These are phyloP conservation scores for Ophiostoma ulmi DNA, from an alignment of 2,329 filamentous ascomycete genomes.

Conservation along the genomic window DNA sequence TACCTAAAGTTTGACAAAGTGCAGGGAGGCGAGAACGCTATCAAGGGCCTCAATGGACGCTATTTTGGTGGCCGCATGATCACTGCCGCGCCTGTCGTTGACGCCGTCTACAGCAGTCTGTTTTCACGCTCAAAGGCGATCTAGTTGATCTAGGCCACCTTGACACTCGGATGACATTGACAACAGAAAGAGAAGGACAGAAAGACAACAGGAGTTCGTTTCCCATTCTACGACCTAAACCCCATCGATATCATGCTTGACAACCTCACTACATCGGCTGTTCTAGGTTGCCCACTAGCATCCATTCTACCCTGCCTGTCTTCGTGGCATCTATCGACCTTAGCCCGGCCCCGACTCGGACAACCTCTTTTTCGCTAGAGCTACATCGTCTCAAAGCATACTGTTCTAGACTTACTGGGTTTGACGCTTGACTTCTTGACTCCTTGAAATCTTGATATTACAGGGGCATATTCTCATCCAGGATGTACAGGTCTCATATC, in stretches of 20 bases:
- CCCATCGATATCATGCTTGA: slow-evolving; percentile 9
- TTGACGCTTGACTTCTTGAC: slow-evolving; percentile 14
- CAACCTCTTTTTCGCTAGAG: background rate
- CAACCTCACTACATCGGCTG: slow-evolving; percentile 15
- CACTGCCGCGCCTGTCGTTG: slow-evolving; percentile 90
- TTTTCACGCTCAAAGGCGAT: slow-evolving; percentile 83
- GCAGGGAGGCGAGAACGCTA: slow-evolving; percentile 91
- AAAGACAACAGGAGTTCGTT: background rate
- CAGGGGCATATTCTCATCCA: slow-evolving; percentile 19
- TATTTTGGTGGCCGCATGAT: slow-evolving; percentile 93
- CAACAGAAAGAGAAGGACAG: slow-evolving; percentile 11
- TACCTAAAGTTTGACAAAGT: slow-evolving; percentile 98
- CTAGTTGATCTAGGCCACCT: slow-evolving; percentile 35
- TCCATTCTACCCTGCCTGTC: background rate
- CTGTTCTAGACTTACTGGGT: slow-evolving; percentile 8
- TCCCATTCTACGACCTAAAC: background rate
- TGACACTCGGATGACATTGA: background rate
- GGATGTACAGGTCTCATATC: slow-evolving; percentile 20
- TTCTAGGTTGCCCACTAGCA: background rate
- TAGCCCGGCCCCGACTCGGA: background rate
- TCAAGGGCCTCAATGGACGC: slow-evolving; percentile 94
- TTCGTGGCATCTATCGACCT: background rate
- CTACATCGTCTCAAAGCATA: slow-evolving; percentile 1
- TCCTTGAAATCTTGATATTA: slow-evolving; percentile 6
- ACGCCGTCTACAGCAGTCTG: slow-evolving; percentile 96